Evolutionary conservation across 2,329 filamentous ascomycete species (phyloP).

Genomic region (Colletotrichum ledebouriae): DNA sequence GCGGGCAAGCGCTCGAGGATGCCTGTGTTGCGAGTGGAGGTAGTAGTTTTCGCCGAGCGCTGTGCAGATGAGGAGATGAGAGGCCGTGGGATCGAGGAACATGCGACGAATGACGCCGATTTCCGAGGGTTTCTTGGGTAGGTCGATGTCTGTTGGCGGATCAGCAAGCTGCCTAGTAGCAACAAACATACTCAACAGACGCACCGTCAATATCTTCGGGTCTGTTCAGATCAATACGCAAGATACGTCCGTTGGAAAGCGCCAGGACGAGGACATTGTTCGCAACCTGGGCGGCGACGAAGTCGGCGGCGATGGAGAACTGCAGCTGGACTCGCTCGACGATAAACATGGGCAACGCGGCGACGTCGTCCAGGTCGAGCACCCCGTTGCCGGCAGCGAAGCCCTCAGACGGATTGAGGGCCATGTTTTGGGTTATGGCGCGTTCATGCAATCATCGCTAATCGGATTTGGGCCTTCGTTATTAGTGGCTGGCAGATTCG

Average conservation of each 20-base stretch:
- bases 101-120: conserved; percentile 93
- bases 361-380: conserved; percentile 68
- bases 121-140: conserved; percentile 93
- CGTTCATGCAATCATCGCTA: conserved; percentile 38
- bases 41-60: conserved; percentile 97
- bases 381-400: conserved; percentile 75
- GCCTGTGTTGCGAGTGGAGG: conserved; percentile 92
- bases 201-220: conserved; percentile 94
- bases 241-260: conserved; percentile 89
- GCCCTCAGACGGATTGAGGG: conserved; percentile 78
- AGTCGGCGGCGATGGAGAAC: conserved; percentile 94
- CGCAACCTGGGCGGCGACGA: conserved; percentile 95
- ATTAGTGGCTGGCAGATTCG: conserved; percentile 24
- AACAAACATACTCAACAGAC: conserved; percentile 40
- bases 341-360: conserved; percentile 90
- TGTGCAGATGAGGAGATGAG: conserved; percentile 92
- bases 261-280: conserved; percentile 97
- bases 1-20: conserved; percentile 84
- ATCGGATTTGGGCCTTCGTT: conserved; percentile 10
- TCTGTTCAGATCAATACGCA: conserved; percentile 93
- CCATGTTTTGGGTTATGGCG: conserved; percentile 62
- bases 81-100: conserved; percentile 97
- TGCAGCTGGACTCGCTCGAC: conserved; percentile 92
- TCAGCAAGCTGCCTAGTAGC: conserved; percentile 29
- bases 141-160: conserved; percentile 86